These are phyloP conservation scores for Ogataea nitratoaversa DNA, from an alignment of 805 yeast species.

Conservation along the genomic window DNA sequence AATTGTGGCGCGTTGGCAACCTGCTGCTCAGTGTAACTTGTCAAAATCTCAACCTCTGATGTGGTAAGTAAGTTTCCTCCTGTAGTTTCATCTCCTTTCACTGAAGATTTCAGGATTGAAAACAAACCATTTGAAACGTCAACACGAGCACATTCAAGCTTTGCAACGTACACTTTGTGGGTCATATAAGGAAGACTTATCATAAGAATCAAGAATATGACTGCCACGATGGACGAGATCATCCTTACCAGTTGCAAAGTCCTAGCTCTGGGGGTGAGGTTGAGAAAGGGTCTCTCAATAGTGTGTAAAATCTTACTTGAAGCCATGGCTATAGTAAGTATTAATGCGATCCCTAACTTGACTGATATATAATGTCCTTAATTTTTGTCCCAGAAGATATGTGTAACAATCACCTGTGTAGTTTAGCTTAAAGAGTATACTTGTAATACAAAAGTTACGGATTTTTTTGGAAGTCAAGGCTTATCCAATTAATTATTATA, in stretches of 20 bases:
- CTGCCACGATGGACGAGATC: constrained; percentile 3
- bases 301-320: background rate
- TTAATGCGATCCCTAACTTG: no score
- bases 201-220: constrained; percentile 8
- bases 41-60: constrained; percentile 42
- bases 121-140: constrained; percentile 54
- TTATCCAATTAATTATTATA: no score
- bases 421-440: no score
- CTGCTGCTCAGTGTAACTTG: constrained; percentile 42
- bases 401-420: no score
- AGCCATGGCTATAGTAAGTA: no score
- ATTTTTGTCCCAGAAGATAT: no score
- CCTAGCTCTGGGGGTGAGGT: constrained; percentile 24
- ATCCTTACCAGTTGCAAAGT: constrained; percentile 19
- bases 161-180: constrained; percentile 21
- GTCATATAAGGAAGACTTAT: constrained; percentile 9
- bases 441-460: no score
- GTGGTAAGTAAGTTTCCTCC: constrained; percentile 38
- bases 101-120: constrained; percentile 33
- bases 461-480: no score
- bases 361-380: no score
- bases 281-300: constrained; percentile 21
- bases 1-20: constrained; percentile 48
- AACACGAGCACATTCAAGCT: constrained; percentile 46
- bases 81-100: constrained; percentile 6